Conservation (phyloP, 805 yeast species). For the Candida chauliodis region DNA sequence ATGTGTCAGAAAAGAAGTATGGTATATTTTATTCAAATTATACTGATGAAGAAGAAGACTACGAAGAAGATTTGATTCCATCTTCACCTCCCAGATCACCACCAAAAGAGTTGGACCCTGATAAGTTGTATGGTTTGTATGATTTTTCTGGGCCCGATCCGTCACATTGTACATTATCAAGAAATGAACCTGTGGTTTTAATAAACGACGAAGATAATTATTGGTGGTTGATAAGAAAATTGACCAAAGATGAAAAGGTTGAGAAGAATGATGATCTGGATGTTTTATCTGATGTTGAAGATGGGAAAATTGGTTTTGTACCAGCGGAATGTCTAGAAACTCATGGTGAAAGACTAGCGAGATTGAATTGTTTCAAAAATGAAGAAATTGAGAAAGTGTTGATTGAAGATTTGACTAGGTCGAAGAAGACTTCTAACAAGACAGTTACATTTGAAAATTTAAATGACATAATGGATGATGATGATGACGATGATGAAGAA, state of each 20-base stretch:
- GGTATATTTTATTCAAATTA: slow-evolving; percentile 7
- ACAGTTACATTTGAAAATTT: slow-evolving; percentile 40
- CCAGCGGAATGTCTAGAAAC: slow-evolving; percentile 96
- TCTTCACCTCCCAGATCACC: slow-evolving; percentile 77
- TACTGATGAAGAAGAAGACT: slow-evolving; percentile 1
- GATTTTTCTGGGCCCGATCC: slow-evolving; percentile 91
- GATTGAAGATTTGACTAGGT: not conserved
- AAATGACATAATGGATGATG: slow-evolving; percentile 20
- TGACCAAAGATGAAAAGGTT: slow-evolving; percentile 34
- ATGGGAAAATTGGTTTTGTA: slow-evolving; percentile 83
- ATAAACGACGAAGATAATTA: slow-evolving; percentile 88
- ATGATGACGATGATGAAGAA: slow-evolving; percentile 1
- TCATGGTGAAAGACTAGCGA: slow-evolving; percentile 83
- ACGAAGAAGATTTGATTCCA: slow-evolving; percentile 26
- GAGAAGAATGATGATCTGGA: slow-evolving; percentile 17
- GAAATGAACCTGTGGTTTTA: slow-evolving; percentile 79
- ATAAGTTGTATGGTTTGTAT: slow-evolving; percentile 77
- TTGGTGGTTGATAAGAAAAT: slow-evolving; percentile 86
- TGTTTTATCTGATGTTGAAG: slow-evolving; percentile 34
- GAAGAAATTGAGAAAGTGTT: slow-evolving; percentile 54
- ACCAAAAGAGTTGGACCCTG: slow-evolving; percentile 79
- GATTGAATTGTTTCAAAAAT: slow-evolving; percentile 88
- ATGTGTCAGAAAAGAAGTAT: slow-evolving; percentile 1
- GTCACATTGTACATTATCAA: slow-evolving; percentile 75
- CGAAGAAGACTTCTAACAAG: slow-evolving; percentile 16